Evolutionary conservation across 1,284 basidiomycete genomes (phyloP), one percentile per base, ranked within the genome.

Genomic region (Tilletia horrida): DNA sequence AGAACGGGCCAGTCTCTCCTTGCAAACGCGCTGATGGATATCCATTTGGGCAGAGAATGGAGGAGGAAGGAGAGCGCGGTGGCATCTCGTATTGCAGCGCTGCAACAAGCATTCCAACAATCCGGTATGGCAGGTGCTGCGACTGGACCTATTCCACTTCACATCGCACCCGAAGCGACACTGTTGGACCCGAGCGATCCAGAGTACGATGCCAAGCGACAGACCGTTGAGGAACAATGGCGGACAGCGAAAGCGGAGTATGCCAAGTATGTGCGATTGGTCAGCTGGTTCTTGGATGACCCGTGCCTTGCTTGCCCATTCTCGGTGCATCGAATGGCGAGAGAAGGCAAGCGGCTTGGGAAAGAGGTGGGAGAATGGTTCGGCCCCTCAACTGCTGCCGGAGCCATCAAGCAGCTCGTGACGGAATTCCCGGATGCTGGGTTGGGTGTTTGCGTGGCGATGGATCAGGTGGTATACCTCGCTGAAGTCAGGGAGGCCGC

Each of bases 311-410:
- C 90, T n/a, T 89, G 90, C 57, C 95, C 95, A 0, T 98, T 97
- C 82, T 92, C 91, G 71, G 92, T 98, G 1, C 95, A 98, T 83
- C 88, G 92, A 50, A 96, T 98, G 89, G 94, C 94, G 0, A 84
- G 93, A 18, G 91, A 93, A 11, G 95, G 95, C 2, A 95, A 96
- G 81, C 90, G 93, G 72, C 86, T 97, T 0, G 95, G 95, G 14
- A 97, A 92, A 73, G 92, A 94, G 73, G 90, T 97, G 0, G 95
- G 95, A 1, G 91, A 93, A 82, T 97, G 95, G 95, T 97, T 97
- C 78, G 95, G 95, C 0, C 95, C 95, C 0, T 95, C 92, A 79
- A 95, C 92, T 0, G 95, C 95, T 35, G 93, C 94, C 6, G 93
- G 93, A 43, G 94, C 93, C 16, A 91, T 97, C 84, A 92, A 91